These are phyloP conservation scores for Hypocrella siamensis DNA, from an alignment of 2,329 filamentous ascomycete genomes.

Conservation along the genomic window DNA sequence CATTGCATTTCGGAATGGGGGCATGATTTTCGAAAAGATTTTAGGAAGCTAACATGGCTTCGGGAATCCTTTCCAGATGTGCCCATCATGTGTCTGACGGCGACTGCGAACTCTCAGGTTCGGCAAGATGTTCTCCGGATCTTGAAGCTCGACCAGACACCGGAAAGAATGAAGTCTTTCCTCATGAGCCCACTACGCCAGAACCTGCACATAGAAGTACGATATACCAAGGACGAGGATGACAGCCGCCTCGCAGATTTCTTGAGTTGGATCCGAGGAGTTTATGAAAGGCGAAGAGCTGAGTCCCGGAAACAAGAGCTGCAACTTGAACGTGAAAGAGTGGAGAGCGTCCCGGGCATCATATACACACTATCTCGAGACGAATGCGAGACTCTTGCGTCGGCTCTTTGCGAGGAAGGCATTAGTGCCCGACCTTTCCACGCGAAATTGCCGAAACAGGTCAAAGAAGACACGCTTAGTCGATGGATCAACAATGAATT, in stretches of 20 bases:
- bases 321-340: conserved; percentile 31
- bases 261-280: conserved; percentile 56
- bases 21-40: conserved; percentile 89
- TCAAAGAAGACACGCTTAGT: conserved; percentile 55
- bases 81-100: conserved; percentile 83
- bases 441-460: conserved; percentile 48
- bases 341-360: conserved; percentile 56
- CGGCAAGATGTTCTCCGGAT: conserved; percentile 68
- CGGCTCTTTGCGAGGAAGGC: conserved; percentile 47
- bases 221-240: conserved; percentile 63
- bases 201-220: conserved; percentile 83
- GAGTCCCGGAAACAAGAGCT: conserved; percentile 45
- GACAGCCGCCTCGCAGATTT: conserved; percentile 61
- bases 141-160: conserved; percentile 46
- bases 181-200: conserved; percentile 70
- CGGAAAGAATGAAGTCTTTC: conserved; percentile 53
- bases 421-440: conserved; percentile 63
- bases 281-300: conserved; percentile 51
- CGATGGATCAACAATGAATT: conserved; percentile 58
- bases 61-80: conserved; percentile 66
- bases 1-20: conserved; percentile 98
- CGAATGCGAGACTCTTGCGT: conserved; percentile 58
- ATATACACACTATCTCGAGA: conserved; percentile 65
- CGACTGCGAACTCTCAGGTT: conserved; percentile 72
- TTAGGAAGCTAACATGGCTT: conserved; percentile 78